Base-by-base conservation (phyloP, 352 stramenopile genomes). In the Globisporangium parvum region DNA sequence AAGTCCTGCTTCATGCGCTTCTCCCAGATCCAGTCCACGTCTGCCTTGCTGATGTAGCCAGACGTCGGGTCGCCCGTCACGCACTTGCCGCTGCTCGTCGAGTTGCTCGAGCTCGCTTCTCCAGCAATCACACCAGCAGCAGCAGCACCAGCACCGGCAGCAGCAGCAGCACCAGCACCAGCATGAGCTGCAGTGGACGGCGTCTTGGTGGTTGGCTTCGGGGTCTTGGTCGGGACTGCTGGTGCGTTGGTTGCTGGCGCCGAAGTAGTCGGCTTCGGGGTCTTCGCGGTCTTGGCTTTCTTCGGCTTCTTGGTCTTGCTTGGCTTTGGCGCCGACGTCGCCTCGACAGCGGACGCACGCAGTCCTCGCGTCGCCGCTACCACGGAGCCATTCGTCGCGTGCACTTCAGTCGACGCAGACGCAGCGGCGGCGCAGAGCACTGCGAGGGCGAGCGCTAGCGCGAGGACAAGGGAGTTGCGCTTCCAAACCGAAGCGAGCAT, bases 11-110 rank as follows among this genome's bases (percentile, higher is more conserved):
- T 53, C 60, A 63, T 67, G 44, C 60, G 55, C 26, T 67, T 67
- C 37, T 56, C 37, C 55, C 55, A 63, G 51, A 67, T 63, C 60
- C 60, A 67, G 41, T 67, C 60, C 15, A 67, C 50, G 37, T 67
- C 56, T 12, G 39, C 48, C 50, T 59, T 67, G 55, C 50, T 67
- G 42, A 67, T 67, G 50, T 67, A 67, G 21, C 52, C n/a, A 18
- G 49, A 45, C 20, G 55, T 67, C 24, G 60, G 60, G 40, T 67
- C 55, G 31, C 60, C 55, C 20, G 55, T 63, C 15, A 63, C 55
- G 55, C 60, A 67, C 35, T 60, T 66, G 31, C 60, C 59, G 17
- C 24, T 55, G 28, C 33, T 8, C 26, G 49, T 46, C 24, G 24
- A 11, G 23, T 51, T 51, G 20, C 31, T 8, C 10, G 31, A 37